Evolutionary conservation across 768 basidiomycete genomes (phyloP), one percentile per base, ranked within the genome.

Genomic region (Kwoniella mangroviensis): DNA sequence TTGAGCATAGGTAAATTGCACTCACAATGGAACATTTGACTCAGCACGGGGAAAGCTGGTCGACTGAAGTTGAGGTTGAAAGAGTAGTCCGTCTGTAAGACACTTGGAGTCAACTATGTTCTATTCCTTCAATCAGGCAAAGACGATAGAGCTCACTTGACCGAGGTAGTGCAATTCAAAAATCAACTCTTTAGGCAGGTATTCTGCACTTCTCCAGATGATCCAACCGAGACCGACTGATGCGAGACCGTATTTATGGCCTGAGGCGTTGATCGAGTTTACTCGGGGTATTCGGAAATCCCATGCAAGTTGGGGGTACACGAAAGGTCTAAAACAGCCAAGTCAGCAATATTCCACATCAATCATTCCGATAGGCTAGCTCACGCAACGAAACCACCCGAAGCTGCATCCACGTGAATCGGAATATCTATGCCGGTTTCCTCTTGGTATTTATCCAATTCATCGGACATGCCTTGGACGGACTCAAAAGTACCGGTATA

Each of bases 401-500:
- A 87, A 9, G 89, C 89, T 7, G 85, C 89, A 72, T 89, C 89
- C 34, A 88, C 89, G 69, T 86, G 86, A 65, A 91, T 90, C 22
- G 87, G 85, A 41, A 86, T 84, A 58, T 80, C 81, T 70, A 79
- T 84, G n/a, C 86, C 86, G 0, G 85, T 87, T 70, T 82, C 75
- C 21, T 59, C 79, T 72, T 89, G 84, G 70, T 88, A 84, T 64
- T 83, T 86, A 84, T 86, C 86, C 81, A 93, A 73, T 65, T 76
- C 75, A 52, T 90, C 89, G 1, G 90, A 85, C 89, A 97, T 92
- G 80, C 90, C 91, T 80, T 91, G 88, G 41, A 97, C 94, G 13
- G 90, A 89, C 76, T 96, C 94, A 76, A 86, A 88, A 73, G 85
- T 85, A n/a, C 86, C 88, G 6, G 88, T 88, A 73, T 86, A 86